Evolutionary conservation across 164 flowering plant genomes (phyloP).

Genomic region (Liriodendron chinense): DNA sequence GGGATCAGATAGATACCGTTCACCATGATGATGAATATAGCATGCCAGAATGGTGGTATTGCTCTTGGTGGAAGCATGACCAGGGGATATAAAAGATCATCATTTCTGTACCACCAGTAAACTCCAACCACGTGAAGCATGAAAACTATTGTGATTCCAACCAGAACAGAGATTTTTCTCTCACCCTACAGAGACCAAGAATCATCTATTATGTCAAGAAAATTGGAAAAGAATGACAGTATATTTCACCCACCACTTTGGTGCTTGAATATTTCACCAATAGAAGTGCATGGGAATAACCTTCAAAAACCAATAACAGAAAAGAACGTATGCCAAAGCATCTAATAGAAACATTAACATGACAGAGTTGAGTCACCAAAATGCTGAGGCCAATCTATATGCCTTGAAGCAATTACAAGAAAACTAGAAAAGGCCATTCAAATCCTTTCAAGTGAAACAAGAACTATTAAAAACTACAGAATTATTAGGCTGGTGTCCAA

Average conservation of each 20-base stretch:
- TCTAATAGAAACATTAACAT: too few relatives aligned
- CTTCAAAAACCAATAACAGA: background rate
- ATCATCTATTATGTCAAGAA: background rate
- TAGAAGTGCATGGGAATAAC: background rate
- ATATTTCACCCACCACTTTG: background rate
- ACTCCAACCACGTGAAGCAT: slow-evolving; percentile 68
- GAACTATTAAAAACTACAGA: background rate
- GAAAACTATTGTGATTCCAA: slow-evolving; percentile 57
- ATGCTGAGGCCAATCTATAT: background rate
- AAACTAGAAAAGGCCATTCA: background rate
- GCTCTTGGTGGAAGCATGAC: slow-evolving; percentile 92
- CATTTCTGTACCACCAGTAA: slow-evolving; percentile 93
- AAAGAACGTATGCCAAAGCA: background rate
- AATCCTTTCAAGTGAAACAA: background rate
- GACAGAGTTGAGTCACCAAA: background rate
- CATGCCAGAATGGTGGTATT: slow-evolving; percentile 98
- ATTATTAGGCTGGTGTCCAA: too few relatives aligned
- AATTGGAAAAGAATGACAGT: background rate
- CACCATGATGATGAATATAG: slow-evolving; percentile 92
- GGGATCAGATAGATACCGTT: slow-evolving; percentile 48
- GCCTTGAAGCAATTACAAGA: background rate
- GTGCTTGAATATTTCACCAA: background rate
- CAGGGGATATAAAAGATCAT: slow-evolving; percentile 80
- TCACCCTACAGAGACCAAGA: slow-evolving; percentile 72
- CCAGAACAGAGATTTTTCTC: slow-evolving; percentile 63